Evolutionary conservation across 1,284 basidiomycete genomes (phyloP).

Genomic region (Cryptococcus sp.): DNA sequence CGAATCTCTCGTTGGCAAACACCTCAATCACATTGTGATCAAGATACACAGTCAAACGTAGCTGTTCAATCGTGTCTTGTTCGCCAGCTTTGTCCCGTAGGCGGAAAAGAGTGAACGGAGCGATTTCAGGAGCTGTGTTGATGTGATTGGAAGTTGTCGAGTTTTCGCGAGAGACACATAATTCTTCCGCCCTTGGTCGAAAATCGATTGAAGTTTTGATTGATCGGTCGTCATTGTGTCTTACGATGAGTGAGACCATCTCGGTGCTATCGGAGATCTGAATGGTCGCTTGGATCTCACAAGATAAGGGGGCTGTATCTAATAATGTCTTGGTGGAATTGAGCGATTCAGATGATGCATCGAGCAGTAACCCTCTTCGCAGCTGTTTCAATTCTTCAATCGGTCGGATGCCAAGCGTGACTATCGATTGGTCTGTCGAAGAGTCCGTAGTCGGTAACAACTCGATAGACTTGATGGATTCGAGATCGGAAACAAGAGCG

Average conservation of each 20-base stretch:
- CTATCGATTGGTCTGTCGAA: background rate
- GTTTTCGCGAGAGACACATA: slow-evolving; percentile 2
- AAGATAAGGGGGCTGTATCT: background rate
- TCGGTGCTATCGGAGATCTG: background rate
- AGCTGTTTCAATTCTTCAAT: slow-evolving; percentile 3
- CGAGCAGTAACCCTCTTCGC: background rate
- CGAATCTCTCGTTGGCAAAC: slow-evolving; percentile 34
- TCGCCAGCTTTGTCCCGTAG: background rate
- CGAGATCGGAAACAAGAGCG: slow-evolving; percentile 1
- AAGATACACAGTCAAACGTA: slow-evolving; percentile 29
- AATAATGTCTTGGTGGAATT: background rate
- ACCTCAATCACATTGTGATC: slow-evolving; percentile 39
- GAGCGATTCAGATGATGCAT: background rate
- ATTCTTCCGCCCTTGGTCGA: background rate
- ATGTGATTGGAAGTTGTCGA: slow-evolving; percentile 1
- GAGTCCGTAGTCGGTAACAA: background rate
- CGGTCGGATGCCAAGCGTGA: slow-evolving; percentile 14
- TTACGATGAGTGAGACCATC: background rate
- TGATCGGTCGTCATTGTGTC: background rate
- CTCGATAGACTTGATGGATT: slow-evolving; percentile 4
- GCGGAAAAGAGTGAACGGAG: slow-evolving; percentile 9
- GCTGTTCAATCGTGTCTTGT: slow-evolving; percentile 7
- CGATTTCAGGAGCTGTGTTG: slow-evolving; percentile 6
- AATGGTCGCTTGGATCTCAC: background rate
- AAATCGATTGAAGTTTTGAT: slow-evolving; percentile 7